Evolutionary conservation across 257 asterid species (phyloP).

Genomic region (Phtheirospermum japonicum): DNA sequence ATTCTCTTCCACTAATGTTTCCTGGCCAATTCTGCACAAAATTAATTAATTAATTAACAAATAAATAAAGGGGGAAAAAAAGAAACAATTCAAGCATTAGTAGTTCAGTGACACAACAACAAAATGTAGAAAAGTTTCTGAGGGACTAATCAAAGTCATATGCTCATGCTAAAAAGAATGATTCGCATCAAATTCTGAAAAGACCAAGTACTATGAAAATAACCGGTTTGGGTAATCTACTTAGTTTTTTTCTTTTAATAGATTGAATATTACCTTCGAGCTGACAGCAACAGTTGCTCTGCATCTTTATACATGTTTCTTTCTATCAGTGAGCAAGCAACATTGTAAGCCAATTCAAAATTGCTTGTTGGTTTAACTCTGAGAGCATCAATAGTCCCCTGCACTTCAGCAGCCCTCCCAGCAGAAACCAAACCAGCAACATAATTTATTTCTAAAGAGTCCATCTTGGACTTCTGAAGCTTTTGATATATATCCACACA

Average conservation of each 20-base stretch:
- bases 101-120: slow-evolving; percentile 8
- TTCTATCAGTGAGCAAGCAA: slow-evolving; percentile 87
- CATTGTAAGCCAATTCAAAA: slow-evolving; percentile 89
- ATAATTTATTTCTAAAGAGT: too few relatives aligned
- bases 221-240: slow-evolving; percentile 2
- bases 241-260: slow-evolving; percentile 8
- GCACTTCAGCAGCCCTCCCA: slow-evolving; percentile 84
- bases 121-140: neutral
- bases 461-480: slow-evolving; percentile 74
- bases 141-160: neutral
- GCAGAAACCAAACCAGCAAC: slow-evolving; percentile 86
- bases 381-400: slow-evolving; percentile 62
- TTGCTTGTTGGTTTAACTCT: slow-evolving; percentile 79
- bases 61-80: too few relatives aligned
- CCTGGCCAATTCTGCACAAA: slow-evolving; percentile 80
- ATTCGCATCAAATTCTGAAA: slow-evolving; percentile 17
- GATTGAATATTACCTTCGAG: slow-evolving; percentile 61
- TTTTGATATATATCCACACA: slow-evolving; percentile 67
- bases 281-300: slow-evolving; percentile 79
- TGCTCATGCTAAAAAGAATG: neutral
- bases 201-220: neutral
- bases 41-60: too few relatives aligned
- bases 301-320: slow-evolving; percentile 65
- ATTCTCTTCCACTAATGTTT: slow-evolving; percentile 80
- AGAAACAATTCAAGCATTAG: neutral